These are phyloP conservation scores for Alternaria infectoria DNA, from an alignment of 2,329 filamentous ascomycete species.

Conservation along the genomic window DNA sequence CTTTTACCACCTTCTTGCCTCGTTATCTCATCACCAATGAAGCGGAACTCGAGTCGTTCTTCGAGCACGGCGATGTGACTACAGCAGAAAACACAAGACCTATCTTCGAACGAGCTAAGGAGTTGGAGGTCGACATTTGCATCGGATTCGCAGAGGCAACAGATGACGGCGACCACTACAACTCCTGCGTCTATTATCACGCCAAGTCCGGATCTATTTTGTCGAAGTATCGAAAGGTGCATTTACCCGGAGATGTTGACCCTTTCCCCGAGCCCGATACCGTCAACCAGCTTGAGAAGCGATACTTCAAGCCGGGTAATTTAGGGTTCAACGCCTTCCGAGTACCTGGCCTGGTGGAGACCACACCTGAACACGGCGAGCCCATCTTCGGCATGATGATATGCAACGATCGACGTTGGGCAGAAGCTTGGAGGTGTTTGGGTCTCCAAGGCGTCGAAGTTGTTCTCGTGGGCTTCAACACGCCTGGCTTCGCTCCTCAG, in stretches of 20 bases:
- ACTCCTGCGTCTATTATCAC: slow-evolving; percentile 30
- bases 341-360: slow-evolving; percentile 28
- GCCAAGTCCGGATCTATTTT: slow-evolving; percentile 21
- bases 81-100: slow-evolving; percentile 52
- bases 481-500: slow-evolving; percentile 56
- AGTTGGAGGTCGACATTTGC: slow-evolving; percentile 58
- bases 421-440: slow-evolving; percentile 59
- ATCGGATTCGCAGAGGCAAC: slow-evolving; percentile 60
- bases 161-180: slow-evolving; percentile 41
- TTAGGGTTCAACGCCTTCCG: slow-evolving; percentile 54
- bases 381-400: slow-evolving; percentile 62
- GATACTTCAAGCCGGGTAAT: slow-evolving; percentile 60
- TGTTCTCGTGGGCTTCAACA: slow-evolving; percentile 53
- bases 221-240: slow-evolving; percentile 27
- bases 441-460: slow-evolving; percentile 56
- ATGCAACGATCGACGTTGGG: slow-evolving; percentile 62
- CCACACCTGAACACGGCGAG: slow-evolving; percentile 46
- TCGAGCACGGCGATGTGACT: slow-evolving; percentile 54
- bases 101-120: slow-evolving; percentile 56
- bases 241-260: slow-evolving; percentile 26
- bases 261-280: slow-evolving; percentile 49
- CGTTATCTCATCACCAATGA: slow-evolving; percentile 55
- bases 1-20: slow-evolving; percentile 64
- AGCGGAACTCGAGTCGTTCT: slow-evolving; percentile 55
- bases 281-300: slow-evolving; percentile 62